Evolutionary conservation across 306 rosid genomes (phyloP), one percentile per base, ranked within the genome.

Genomic region (Canavalia ensiformis): DNA sequence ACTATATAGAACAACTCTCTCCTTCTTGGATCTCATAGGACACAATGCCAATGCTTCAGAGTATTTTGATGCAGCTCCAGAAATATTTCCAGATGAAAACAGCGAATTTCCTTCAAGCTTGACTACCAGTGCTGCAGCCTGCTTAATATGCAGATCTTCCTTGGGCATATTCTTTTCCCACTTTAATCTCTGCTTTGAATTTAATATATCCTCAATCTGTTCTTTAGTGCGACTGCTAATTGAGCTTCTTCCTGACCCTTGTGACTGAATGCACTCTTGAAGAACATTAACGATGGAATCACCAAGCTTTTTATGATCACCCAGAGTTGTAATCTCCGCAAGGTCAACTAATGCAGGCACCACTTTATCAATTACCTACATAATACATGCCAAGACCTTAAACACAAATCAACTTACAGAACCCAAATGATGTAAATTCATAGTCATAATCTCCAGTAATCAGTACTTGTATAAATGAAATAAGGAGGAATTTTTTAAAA

Each of bases 101-200:
- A 96, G 81, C 28, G 99, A 96, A 87, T 96, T 96, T 84, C 99
- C 99, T 90, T 96, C 99, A 18, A 96, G 98, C 87, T 96, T 96
- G 85, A 96, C 97, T 47, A 96, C 99, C 39, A 96, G 86, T 0
- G 99, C 98, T 8, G 99, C 99, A 28, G 98, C 99, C 86, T 96
- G 99, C 90, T 96, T 96, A 81, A 96, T 96, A 74, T 91, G 99
- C 41, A 96, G 92, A 76, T 96, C 99, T 88, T 93, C 99, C 86
- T 93, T 96, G 74, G 97, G 97, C 97, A 93, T 93, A 80, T 57
- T 90, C 88, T 96, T 96, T 86, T 96, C 99, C 99, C 98, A 88
- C 75, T 90, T 90, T 82, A 91, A 84, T 87, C 97, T 90, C 87
- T 90, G 92, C 84, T 90, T 90, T 8, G 97, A 88, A 79, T 88